Percentiles rank a stretch among this genome's conserved stretches.
phyloP scores from a whole-genome alignment of 495 filamentous ascomycete species.

The Viridothelium virens region DNA sequence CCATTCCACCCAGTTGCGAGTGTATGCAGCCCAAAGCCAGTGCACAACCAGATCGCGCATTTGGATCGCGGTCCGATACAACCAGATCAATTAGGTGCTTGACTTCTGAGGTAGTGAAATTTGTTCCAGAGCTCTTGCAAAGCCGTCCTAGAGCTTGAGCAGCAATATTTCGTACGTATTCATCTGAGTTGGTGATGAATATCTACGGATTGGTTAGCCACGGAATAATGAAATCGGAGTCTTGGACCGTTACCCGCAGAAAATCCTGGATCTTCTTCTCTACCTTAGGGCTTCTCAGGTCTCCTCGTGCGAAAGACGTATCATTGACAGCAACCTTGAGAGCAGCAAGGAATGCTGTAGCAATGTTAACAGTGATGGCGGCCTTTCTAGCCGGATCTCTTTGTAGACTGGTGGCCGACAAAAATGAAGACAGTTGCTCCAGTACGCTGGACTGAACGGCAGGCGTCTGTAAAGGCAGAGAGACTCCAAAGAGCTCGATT shows the following conservation, averaged over 20 bases:
- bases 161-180: constrained; percentile 75
- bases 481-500: constrained; percentile 83
- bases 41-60: constrained; percentile 86
- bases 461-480: constrained; percentile 74
- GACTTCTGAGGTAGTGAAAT: constrained; percentile 80
- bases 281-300: constrained; percentile 64
- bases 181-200: constrained; percentile 73
- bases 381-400: constrained; percentile 81
- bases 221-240: constrained; percentile 3
- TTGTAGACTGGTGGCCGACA: constrained; percentile 69
- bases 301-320: constrained; percentile 60
- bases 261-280: constrained; percentile 84
- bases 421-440: constrained; percentile 81
- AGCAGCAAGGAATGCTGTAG: constrained; percentile 67
- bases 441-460: constrained; percentile 94
- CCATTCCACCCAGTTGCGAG: constrained; percentile 93
- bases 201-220: constrained; percentile 36
- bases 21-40: constrained; percentile 91
- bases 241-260: constrained; percentile 45
- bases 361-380: constrained; percentile 84
- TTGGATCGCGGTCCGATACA: constrained; percentile 85
- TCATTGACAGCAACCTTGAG: constrained; percentile 80
- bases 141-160: constrained; percentile 84
- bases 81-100: constrained; percentile 91
- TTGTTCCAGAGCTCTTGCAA: constrained; percentile 79